Percentiles rank a stretch among this genome's conserved stretches.
Conservation (phyloP, 148 eudicot species). For the Camellia granthamiana region DNA sequence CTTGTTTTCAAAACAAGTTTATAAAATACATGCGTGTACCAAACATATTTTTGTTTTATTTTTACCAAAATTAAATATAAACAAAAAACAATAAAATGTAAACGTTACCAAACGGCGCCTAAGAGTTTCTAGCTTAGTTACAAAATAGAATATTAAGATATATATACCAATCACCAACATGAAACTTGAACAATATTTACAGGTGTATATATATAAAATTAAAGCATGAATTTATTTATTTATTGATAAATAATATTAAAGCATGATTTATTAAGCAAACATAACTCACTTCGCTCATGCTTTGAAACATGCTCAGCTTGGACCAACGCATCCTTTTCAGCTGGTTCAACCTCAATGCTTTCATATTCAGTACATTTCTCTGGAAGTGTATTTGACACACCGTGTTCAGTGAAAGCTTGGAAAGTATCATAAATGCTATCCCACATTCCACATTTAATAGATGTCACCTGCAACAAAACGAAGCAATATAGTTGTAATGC, state of each 20-base stretch:
- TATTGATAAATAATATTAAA: too few relatives aligned
- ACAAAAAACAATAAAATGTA: too few relatives aligned
- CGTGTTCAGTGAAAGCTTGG: conserved; percentile 48
- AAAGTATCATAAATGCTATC: conserved; percentile 83
- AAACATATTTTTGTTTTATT: too few relatives aligned
- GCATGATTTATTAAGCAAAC: conserved; percentile 4
- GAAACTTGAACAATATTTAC: neutral
- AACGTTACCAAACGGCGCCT: too few relatives aligned
- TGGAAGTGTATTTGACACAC: conserved; percentile 22
- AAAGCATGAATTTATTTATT: too few relatives aligned
- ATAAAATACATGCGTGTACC: too few relatives aligned
- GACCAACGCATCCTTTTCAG: conserved; percentile 28
- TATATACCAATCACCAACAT: neutral
- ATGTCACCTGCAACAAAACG: conserved; percentile 59
- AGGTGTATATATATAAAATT: too few relatives aligned
- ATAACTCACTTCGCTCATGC: conserved; percentile 39
- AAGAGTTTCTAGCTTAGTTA: too few relatives aligned
- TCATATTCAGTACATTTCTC: conserved; percentile 33
- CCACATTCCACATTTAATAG: conserved; percentile 75
- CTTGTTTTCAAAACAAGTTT: too few relatives aligned
- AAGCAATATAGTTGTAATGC: neutral
- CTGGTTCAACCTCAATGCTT: conserved; percentile 55
- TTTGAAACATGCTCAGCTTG: conserved; percentile 3
- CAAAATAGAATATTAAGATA: too few relatives aligned
- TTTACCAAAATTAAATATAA: too few relatives aligned